Conservation (phyloP, 1,284 basidiomycete species). For the Fistulina hepatica region DNA sequence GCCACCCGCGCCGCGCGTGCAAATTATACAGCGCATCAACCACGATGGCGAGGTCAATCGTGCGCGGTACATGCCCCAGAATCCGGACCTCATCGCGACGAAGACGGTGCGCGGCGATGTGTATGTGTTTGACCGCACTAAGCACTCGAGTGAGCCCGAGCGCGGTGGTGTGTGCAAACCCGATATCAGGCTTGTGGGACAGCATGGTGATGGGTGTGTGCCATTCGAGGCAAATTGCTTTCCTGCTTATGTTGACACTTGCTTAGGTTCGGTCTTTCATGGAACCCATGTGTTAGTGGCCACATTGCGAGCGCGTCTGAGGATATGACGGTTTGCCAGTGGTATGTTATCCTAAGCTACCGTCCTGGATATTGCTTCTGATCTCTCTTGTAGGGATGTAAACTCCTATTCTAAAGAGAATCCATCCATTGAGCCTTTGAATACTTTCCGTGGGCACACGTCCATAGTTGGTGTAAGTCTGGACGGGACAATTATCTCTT, state of each 20-base stretch:
- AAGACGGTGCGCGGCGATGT: constrained; percentile 89
- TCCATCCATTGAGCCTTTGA: constrained; percentile 69
- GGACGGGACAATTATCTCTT: constrained; percentile 1
- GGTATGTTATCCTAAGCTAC: constrained; percentile 37
- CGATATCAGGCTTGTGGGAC: constrained; percentile 84
- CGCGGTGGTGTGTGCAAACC: constrained; percentile 78
- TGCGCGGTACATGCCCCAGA: constrained; percentile 98
- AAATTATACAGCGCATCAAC: constrained; percentile 91
- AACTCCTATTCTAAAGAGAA: constrained; percentile 81
- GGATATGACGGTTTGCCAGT: constrained; percentile 93
- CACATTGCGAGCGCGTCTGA: constrained; percentile 90
- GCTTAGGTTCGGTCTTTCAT: constrained; percentile 81
- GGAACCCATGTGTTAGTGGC: constrained; percentile 78
- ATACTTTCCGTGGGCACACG: constrained; percentile 79
- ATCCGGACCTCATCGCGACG: constrained; percentile 93
- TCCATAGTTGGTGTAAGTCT: constrained; percentile 77
- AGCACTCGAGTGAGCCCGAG: constrained; percentile 90
- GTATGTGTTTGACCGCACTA: constrained; percentile 92
- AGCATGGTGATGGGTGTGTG: constrained; percentile 84
- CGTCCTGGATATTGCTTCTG: constrained; percentile 2
- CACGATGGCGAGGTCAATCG: constrained; percentile 96
- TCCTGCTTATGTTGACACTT: constrained; percentile 5
- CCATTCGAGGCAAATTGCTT: neutral
- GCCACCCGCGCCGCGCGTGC: constrained; percentile 70
- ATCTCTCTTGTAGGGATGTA: constrained; percentile 61